Conservation (phyloP, 73 alveolate genomes). For the Paramecium sexaurelia region DNA sequence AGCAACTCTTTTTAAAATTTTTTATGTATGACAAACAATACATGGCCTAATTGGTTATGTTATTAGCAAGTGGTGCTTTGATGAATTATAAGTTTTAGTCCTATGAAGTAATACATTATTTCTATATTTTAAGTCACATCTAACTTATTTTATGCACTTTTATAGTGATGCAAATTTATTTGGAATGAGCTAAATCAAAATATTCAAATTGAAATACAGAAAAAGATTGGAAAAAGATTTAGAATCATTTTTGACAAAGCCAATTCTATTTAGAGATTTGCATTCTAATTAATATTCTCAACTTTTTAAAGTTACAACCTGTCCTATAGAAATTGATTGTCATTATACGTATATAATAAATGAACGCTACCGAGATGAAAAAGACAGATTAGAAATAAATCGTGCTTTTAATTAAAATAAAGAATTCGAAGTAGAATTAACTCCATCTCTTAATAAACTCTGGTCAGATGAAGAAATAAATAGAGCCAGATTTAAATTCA, state of each 20-base stretch:
- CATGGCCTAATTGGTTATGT: conserved; percentile 1
- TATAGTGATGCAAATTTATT: conserved; percentile 45
- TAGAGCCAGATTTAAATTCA: conserved; percentile 19
- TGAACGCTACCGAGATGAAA: not conserved
- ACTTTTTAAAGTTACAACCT: conserved; percentile 4
- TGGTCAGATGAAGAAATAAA: conserved; percentile 58
- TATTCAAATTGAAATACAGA: conserved; percentile 17
- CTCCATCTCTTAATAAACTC: conserved; percentile 47
- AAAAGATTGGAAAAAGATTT: conserved; percentile 15
- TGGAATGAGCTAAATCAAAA: conserved; percentile 50
- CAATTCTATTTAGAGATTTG: not conserved
- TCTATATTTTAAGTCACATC: conserved; percentile 9
- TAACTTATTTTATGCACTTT: conserved; percentile 58
- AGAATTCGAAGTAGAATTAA: conserved; percentile 47
- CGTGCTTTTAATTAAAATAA: not conserved
- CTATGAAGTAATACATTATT: conserved; percentile 10
- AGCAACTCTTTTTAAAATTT: conserved; percentile 40
- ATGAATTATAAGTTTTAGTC: conserved; percentile 54
- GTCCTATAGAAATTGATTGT: conserved; percentile 43
- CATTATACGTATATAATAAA: not conserved
- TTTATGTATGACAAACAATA: conserved; percentile 5
- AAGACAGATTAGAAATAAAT: not conserved
- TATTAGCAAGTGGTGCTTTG: conserved; percentile 34
- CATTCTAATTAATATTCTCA: not conserved
- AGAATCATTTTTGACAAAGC: not conserved